Percentiles rank a stretch among this genome's conserved stretches.
phyloP scores from a whole-genome alignment of 2,329 filamentous ascomycete species.

The Ascochyta pisi region DNA sequence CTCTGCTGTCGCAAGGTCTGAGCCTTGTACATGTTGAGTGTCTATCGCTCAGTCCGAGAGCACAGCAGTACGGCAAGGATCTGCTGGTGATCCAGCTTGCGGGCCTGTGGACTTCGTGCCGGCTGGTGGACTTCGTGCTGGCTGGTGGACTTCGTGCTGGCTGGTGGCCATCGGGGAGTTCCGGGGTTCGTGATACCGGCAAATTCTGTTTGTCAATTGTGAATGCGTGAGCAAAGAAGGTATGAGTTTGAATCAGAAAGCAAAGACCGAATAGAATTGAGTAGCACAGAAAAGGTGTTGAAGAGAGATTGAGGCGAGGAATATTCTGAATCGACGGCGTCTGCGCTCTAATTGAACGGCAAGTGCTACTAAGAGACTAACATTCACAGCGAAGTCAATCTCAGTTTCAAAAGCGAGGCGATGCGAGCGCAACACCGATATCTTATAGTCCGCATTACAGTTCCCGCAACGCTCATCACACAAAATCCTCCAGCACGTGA shows the following conservation, averaged over 20 bases:
- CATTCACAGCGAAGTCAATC: background rate
- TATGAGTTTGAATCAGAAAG: background rate
- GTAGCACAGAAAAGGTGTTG: background rate
- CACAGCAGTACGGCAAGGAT: background rate
- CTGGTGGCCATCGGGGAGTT: background rate
- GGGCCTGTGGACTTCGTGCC: background rate
- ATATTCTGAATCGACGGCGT: background rate
- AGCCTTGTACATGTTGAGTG: background rate
- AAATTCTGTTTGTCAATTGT: background rate
- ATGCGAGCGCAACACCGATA: background rate
- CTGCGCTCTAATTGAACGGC: background rate
- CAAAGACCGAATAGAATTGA: background rate
- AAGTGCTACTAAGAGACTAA: background rate
- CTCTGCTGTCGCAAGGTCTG: background rate
- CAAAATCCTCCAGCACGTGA: constrained; percentile 11
- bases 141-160: background rate
- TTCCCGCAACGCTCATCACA: background rate
- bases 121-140: background rate
- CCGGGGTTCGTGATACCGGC: background rate
- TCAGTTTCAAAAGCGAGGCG: no score
- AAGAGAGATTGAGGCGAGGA: no score
- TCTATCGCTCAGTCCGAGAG: background rate
- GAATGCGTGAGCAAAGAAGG: background rate
- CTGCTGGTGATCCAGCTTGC: background rate
- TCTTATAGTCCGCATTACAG: constrained; percentile 6